Evolutionary conservation across 805 yeast genomes (phyloP), one percentile per base, ranked within the genome.

Genomic region (Komagataella phaffii): DNA sequence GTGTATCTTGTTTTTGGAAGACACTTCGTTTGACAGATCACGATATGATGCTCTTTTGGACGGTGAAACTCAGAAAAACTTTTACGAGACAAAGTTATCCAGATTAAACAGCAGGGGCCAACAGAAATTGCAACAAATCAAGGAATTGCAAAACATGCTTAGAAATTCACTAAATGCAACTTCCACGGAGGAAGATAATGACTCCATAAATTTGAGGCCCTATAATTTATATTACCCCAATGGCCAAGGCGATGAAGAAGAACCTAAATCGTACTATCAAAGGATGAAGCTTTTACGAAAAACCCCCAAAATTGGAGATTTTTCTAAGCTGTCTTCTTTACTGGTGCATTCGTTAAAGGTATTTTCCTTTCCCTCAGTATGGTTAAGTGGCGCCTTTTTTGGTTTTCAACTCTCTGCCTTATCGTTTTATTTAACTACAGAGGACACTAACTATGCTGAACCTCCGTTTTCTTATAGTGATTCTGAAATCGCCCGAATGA

Each of bases 321-420:
- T 91, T 24, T 3, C 56, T n/a, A 69, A 64, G 54, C 75, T 73
- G 55, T 76, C 75, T 56, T 53, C 70, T 45, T 60, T 57, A 53
- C 59, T 73, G 36, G 59, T 76, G 8, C 21, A 56, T 8, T 53
- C 59, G 48, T 40, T 64, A 19, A 53, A 55, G n/a, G 61, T 66
- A 49, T 45, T 65, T 2, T 54, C 58, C 50, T 80, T 79, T 59
- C 87, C 87, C 1, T 81, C 85, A 1, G 81, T 80, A 8, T 64
- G 82, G 55, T 68, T 76, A 30, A 73, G 83, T 2, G 87, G 88
- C n/a, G 54, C 80, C 7, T 79, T 82, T 55, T 85, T 90, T 88
- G 91, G 91, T 19, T 71, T 80, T 52, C 90, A 85, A 61, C 85
- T 83, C 61, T 85, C 88, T 0, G 78, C 83, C 60, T 69, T 85